A percentile compares a stretch with the other conserved stretches of the same genome.
Evolutionary conservation across 306 rosid genomes (phyloP).

Genomic region (Lotus japonicus): DNA sequence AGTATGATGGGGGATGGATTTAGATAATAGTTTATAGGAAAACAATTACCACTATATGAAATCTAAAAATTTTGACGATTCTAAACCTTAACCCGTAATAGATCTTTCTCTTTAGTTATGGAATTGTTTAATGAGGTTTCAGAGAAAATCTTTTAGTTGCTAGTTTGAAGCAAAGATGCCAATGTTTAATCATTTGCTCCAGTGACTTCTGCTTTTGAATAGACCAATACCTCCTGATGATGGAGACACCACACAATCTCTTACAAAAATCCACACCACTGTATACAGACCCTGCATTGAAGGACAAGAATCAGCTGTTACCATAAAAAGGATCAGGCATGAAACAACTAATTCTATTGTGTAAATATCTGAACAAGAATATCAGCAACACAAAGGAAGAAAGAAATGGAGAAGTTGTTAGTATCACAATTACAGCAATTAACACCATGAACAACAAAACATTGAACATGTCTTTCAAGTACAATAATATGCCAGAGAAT

Average conservation of each 20-base stretch:
- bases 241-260: slow-evolving; percentile 94
- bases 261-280: slow-evolving; percentile 96
- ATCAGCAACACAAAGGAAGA: not conserved
- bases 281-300: slow-evolving; percentile 73
- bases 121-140: not conserved
- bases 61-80: not conserved
- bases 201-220: slow-evolving; percentile 12
- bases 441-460: slow-evolving; percentile 4
- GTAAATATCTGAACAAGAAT: not conserved
- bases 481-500: slow-evolving; percentile 7
- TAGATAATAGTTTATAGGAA: not conserved
- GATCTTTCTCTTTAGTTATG: slow-evolving; percentile 1
- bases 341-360: not conserved
- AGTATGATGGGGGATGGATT: not conserved
- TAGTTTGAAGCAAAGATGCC: slow-evolving; percentile 14
- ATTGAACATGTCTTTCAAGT: not conserved
- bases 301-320: slow-evolving; percentile 10
- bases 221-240: slow-evolving; percentile 75
- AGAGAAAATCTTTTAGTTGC: not conserved
- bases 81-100: not conserved
- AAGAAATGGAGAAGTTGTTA: not conserved
- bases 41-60: not conserved
- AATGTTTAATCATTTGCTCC: not conserved
- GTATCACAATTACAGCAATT: not conserved
- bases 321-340: not conserved